Conservation (phyloP, 1,284 basidiomycete genomes). For the Sphaerobolus stellatus region DNA sequence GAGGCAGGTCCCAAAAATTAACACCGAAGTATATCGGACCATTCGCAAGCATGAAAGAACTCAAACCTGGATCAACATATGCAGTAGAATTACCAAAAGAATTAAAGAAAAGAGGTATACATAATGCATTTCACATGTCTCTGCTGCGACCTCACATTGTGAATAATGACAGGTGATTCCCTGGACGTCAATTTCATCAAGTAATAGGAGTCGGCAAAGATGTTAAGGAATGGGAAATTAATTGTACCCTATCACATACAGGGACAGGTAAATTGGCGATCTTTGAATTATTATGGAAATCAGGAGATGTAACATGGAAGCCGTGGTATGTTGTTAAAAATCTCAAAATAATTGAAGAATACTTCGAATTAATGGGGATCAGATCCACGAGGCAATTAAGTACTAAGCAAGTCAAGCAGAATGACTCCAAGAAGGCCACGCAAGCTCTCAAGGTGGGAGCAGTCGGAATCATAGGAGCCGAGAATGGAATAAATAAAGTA, state of each 20-base stretch:
- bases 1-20: conserved; percentile 23
- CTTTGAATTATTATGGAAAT: conserved; percentile 35
- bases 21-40: conserved; percentile 30
- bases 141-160: conserved; percentile 18
- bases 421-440: no score
- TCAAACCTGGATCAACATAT: background rate
- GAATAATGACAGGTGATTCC: conserved; percentile 17
- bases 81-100: conserved; percentile 15
- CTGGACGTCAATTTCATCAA: conserved; percentile 18
- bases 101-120: conserved; percentile 17
- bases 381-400: no score
- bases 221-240: conserved; percentile 31
- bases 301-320: conserved; percentile 37
- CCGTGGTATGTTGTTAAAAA: no score
- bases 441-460: no score
- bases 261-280: conserved; percentile 22
- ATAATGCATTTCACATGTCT: conserved; percentile 19
- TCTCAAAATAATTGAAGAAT: no score
- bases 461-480: no score
- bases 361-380: no score
- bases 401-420: no score
- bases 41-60: conserved; percentile 15
- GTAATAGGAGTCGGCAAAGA: conserved; percentile 17
- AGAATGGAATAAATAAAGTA: no score
- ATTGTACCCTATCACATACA: conserved; percentile 29